Conservation (phyloP, 306 rosid genomes). For the Trichosanthes cucumerina region DNA sequence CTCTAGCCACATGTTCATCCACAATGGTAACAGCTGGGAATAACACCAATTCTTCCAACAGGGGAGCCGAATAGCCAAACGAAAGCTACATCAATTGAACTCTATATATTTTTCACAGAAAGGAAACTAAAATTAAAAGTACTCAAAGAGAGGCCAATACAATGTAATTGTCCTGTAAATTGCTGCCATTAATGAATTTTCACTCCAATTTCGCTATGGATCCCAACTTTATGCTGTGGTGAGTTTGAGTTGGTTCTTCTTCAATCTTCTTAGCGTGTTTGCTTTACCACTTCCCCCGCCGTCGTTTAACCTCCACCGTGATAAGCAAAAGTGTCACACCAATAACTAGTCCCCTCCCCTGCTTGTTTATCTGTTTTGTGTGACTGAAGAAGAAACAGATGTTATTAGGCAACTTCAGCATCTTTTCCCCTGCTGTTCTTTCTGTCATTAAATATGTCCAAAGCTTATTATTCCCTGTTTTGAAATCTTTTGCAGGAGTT, state of each 20-base stretch:
- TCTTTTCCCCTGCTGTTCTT: background rate
- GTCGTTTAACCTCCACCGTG: background rate
- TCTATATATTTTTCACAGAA: background rate
- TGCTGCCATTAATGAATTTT: background rate
- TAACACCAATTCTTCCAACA: background rate
- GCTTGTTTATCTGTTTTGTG: background rate
- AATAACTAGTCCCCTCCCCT: background rate
- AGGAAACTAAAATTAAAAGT: background rate
- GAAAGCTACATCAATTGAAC: background rate
- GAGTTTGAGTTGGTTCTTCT: background rate
- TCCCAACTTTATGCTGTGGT: background rate
- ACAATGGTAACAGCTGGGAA: conserved; percentile 63
- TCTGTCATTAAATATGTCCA: background rate
- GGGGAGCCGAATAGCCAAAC: background rate
- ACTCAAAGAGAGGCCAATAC: background rate
- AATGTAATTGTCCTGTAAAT: background rate
- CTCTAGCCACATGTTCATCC: conserved; percentile 28
- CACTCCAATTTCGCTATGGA: background rate
- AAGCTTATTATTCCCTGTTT: background rate
- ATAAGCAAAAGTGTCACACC: background rate
- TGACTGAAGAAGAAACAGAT: background rate
- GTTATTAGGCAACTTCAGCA: background rate
- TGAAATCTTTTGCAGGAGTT: background rate
- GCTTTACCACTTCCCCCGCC: background rate
- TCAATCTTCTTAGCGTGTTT: background rate